Evolutionary conservation across 1,139 yeast genomes (phyloP), one percentile per base, ranked within the genome.

Genomic region (Blastobotrys arbuscula): DNA sequence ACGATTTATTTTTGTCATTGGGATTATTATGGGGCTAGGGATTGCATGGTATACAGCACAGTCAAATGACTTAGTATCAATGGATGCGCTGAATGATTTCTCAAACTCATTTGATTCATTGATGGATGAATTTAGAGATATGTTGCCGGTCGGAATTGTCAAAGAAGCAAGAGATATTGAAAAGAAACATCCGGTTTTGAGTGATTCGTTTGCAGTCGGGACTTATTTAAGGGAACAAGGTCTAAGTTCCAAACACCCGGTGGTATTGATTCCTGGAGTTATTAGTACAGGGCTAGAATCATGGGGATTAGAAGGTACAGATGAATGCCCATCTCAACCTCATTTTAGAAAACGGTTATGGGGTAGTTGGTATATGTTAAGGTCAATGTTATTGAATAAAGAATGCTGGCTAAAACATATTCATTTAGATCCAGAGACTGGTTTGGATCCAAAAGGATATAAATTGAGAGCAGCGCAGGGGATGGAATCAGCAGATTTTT

Each of bases 311-410:
- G 75, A 73, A 37, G 87, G 85, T 8, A 74, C 81, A 8, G 77
- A 73, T 1, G 95, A 84, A 10, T 92, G 98, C 64, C 95, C 96
- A 2, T 78, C 89, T 35, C 79, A 81, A 50, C 76, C 82, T 21
- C 95, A 90, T 65, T 92, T 90, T 69, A 75, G 98, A 45, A 90
- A 89, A 63, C 73, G 97, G 54, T 67, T 92, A 50, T 92, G 98
- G 98, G 98, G 98, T 0, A 86, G 96, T 1, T 90, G 90, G 72
- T 89, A 86, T 64, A 92, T 92, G 98, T 71, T 92, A 50, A 75
- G 87, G 55, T 82, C 96, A 2, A 92, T 92, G 97, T 75, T 92
- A 33, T 71, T 90, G 49, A 97, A 92, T 61, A 92, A 92, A 66
- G 66, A 81, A 1, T 92, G 98, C 67, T 94, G 98, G 98, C 73